Conservation (phyloP, 345 rosid genomes). For the Lepidium aucheri region DNA sequence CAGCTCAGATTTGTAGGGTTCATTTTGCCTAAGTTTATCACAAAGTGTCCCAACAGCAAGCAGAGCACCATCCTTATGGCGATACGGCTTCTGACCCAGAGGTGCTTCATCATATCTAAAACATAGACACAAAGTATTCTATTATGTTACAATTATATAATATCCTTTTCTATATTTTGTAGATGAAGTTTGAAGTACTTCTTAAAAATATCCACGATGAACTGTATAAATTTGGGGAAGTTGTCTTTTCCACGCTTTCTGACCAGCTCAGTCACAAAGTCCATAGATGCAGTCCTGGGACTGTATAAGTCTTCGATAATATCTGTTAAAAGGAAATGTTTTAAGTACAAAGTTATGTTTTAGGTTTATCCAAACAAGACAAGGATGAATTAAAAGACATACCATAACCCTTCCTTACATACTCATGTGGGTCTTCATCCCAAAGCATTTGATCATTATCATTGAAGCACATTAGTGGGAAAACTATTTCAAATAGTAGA, state of each 20-base stretch:
- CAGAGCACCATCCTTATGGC: slow-evolving; percentile 95
- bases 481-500: slow-evolving; percentile 90
- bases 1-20: slow-evolving; percentile 89
- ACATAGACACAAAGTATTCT: background rate
- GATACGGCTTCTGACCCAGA: slow-evolving; percentile 61
- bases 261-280: slow-evolving; percentile 93
- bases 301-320: slow-evolving; percentile 98
- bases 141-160: background rate
- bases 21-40: slow-evolving; percentile 91
- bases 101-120: slow-evolving; percentile 81
- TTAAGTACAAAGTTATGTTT: background rate
- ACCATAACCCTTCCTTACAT: slow-evolving; percentile 99
- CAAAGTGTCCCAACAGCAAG: slow-evolving; percentile 99
- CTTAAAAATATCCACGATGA: slow-evolving; percentile 67
- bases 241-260: slow-evolving; percentile 93
- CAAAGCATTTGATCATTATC: slow-evolving; percentile 98
- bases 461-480: slow-evolving; percentile 96
- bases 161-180: background rate
- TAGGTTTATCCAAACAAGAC: background rate
- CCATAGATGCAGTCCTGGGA: slow-evolving; percentile 98
- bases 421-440: slow-evolving; percentile 99
- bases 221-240: slow-evolving; percentile 74
- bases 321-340: slow-evolving; percentile 41
- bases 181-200: slow-evolving; percentile 34
- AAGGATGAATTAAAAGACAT: slow-evolving; percentile 27